Evolutionary conservation across 2,329 filamentous ascomycete genomes (phyloP).

Genomic region (Sarocladiaceae sp.): DNA sequence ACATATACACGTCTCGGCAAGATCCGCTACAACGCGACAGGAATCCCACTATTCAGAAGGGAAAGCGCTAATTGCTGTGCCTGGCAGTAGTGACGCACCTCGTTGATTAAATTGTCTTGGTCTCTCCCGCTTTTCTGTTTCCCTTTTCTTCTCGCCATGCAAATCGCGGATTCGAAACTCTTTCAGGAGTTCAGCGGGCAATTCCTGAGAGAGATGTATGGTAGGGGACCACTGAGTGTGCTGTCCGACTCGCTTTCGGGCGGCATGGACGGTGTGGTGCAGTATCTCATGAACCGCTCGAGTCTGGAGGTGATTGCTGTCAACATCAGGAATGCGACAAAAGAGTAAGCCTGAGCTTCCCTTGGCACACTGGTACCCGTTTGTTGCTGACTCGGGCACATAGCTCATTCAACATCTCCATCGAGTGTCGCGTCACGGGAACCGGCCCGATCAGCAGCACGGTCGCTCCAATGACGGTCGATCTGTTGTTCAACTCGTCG

Average conservation of each 20-base stretch:
- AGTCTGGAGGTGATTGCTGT: slow-evolving; percentile 22
- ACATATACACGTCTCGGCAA: not conserved
- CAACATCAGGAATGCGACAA: slow-evolving; percentile 22
- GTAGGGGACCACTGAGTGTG: not conserved
- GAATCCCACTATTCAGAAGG: not conserved
- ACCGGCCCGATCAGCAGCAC: slow-evolving; percentile 24
- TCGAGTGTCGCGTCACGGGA: slow-evolving; percentile 23
- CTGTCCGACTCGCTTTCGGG: not conserved
- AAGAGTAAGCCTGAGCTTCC: slow-evolving; percentile 20
- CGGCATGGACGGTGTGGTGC: slow-evolving; percentile 21
- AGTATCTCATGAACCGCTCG: slow-evolving; percentile 21
- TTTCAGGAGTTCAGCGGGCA: slow-evolving; percentile 5
- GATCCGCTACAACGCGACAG: slow-evolving; percentile 1
- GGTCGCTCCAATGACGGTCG: slow-evolving; percentile 22
- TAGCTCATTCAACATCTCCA: slow-evolving; percentile 23
- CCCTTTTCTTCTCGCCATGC: not conserved
- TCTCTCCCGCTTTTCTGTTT: not conserved
- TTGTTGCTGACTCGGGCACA: not conserved
- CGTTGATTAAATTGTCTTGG: too few relatives aligned
- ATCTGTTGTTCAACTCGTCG: slow-evolving; percentile 22
- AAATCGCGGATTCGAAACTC: not conserved
- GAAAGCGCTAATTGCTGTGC: not conserved
- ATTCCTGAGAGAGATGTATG: not conserved
- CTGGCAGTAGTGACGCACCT: not conserved
- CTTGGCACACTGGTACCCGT: not conserved